Evolutionary conservation across 2,329 filamentous ascomycete genomes (phyloP).

Genomic region (Bipolaris sorokiniana): DNA sequence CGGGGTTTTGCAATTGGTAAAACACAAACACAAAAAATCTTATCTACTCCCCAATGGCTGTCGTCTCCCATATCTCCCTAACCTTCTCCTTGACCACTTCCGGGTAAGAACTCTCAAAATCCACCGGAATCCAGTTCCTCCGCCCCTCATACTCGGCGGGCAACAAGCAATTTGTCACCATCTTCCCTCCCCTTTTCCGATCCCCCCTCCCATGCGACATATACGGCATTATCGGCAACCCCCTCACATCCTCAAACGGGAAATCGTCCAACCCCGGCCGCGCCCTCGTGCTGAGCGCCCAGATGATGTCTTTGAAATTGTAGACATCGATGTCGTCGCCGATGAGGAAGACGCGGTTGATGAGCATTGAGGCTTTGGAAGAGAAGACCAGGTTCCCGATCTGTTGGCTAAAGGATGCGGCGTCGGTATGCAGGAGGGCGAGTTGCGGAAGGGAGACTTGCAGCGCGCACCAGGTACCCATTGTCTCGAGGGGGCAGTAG

Average conservation of each 20-base stretch:
- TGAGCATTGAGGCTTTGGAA: neutral
- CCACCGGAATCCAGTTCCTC: neutral
- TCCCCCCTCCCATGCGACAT: neutral
- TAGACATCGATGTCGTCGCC: neutral
- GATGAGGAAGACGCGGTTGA: neutral
- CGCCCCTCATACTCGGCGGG: neutral
- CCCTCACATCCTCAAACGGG: neutral
- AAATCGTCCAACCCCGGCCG: neutral
- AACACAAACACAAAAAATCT: neutral
- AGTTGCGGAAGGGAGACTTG: neutral
- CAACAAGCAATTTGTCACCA: neutral
- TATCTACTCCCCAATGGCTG: neutral
- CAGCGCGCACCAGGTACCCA: neutral
- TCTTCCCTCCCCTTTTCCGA: neutral
- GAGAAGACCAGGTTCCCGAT: neutral
- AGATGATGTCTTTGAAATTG: slow-evolving; percentile 1
- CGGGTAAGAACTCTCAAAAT: slow-evolving; percentile 1
- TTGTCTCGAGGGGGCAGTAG: neutral
- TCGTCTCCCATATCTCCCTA: neutral
- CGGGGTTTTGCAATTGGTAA: neutral
- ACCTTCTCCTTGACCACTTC: neutral
- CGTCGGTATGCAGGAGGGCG: neutral
- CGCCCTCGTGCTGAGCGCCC: neutral
- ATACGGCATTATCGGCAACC: neutral
- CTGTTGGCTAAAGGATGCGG: neutral